A percentile compares a stretch with the other conserved stretches of the same genome.
phyloP scores from a whole-genome alignment of 805 yeast genomes.

The Maudiozyma pseudohumilis region DNA sequence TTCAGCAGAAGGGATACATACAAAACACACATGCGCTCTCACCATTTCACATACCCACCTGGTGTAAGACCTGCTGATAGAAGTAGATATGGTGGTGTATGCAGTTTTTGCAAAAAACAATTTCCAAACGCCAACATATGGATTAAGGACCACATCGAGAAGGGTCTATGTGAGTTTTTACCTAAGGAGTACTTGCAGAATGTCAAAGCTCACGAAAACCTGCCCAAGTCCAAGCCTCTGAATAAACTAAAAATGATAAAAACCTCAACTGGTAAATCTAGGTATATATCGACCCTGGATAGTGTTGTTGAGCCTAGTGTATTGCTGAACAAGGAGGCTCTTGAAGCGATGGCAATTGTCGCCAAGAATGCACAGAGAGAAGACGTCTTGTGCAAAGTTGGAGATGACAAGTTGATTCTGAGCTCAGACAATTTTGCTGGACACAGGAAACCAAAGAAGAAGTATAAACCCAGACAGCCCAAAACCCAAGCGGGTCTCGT shows the following conservation, averaged over 20 bases:
- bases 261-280: conserved; percentile 26
- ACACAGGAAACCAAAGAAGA: conserved; percentile 15
- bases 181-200: conserved; percentile 31
- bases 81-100: conserved; percentile 57
- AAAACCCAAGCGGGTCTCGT: conserved; percentile 5
- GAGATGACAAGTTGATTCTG: conserved; percentile 23
- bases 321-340: conserved; percentile 25
- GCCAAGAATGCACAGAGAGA: conserved; percentile 20
- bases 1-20: conserved; percentile 87
- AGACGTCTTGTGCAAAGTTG: conserved; percentile 19
- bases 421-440: conserved; percentile 20
- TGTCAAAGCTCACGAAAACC: no score
- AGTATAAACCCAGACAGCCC: conserved; percentile 16
- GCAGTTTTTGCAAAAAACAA: conserved; percentile 66
- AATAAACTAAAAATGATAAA: conserved; percentile 25
- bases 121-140: conserved; percentile 59
- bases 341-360: conserved; percentile 29
- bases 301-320: conserved; percentile 29
- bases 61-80: conserved; percentile 69
- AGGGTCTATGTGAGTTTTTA: conserved; percentile 51
- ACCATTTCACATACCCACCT: conserved; percentile 80
- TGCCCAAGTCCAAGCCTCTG: conserved; percentile 17
- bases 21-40: conserved; percentile 81
- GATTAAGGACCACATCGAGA: conserved; percentile 78
- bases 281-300: conserved; percentile 28